A percentile compares a stretch with the other conserved stretches of the same genome.
Conservation (phyloP, 345 rosid genomes). For the Luvunga scandens region DNA sequence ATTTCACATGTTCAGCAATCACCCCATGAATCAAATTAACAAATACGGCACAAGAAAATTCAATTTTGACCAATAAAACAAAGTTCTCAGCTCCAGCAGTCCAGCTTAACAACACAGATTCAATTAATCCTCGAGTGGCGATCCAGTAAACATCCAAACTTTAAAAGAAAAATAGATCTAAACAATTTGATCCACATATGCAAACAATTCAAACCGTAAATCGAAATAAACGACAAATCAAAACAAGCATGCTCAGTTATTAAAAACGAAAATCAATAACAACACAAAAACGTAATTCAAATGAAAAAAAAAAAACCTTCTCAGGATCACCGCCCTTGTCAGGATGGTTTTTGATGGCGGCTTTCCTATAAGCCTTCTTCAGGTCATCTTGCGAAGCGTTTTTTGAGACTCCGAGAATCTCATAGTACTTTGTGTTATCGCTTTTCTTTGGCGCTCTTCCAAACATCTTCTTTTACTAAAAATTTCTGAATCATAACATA, state of each 20-base stretch:
- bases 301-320: conserved; percentile 31
- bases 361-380: conserved; percentile 67
- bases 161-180: not conserved
- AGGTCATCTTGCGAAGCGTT: conserved; percentile 55
- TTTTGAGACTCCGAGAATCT: conserved; percentile 59
- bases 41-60: not conserved
- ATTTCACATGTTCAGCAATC: not conserved
- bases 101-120: not conserved
- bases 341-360: conserved; percentile 72
- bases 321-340: conserved; percentile 77
- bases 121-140: not conserved
- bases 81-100: not conserved
- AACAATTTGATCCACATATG: not conserved
- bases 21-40: too few relatives aligned
- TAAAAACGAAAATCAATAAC: too few relatives aligned
- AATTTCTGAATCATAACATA: too few relatives aligned
- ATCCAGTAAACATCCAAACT: not conserved
- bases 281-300: not conserved
- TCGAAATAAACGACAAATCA: not conserved
- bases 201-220: not conserved
- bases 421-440: conserved; percentile 65
- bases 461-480: conserved; percentile 35
- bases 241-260: not conserved
- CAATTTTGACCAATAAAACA: not conserved
- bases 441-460: conserved; percentile 69